Percentiles rank a stretch among this genome's conserved stretches.
phyloP scores from a whole-genome alignment of 2,329 filamentous ascomycete species.

The Colletotrichum lini region DNA sequence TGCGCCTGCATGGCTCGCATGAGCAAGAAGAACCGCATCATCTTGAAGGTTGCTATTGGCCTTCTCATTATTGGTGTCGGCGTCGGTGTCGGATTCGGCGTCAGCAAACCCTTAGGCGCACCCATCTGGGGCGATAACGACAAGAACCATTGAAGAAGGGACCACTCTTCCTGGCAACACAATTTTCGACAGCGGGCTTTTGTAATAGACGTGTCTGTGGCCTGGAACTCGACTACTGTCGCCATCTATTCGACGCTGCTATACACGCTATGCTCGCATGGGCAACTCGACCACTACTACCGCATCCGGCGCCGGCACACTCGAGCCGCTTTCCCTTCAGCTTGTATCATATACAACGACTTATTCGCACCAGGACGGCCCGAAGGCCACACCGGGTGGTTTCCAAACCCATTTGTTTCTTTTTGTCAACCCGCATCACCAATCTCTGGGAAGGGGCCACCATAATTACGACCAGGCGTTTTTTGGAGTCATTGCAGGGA shows the following conservation, averaged over 20 bases:
- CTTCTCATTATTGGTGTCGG: slow-evolving; percentile 68
- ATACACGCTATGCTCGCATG: slow-evolving; percentile 11
- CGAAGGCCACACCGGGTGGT: slow-evolving; percentile 23
- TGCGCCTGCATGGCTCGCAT: slow-evolving; percentile 69
- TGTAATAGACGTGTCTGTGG: too few species aligned
- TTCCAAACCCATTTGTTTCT: slow-evolving; percentile 2
- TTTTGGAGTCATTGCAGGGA: slow-evolving; percentile 40
- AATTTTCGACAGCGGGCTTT: background rate
- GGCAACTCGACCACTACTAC: background rate
- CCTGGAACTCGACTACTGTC: too few species aligned
- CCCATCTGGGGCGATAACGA: slow-evolving; percentile 64
- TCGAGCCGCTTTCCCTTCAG: slow-evolving; percentile 34
- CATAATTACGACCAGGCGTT: slow-evolving; percentile 41
- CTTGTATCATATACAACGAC: slow-evolving; percentile 40
- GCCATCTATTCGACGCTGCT: too few species aligned
- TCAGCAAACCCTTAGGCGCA: slow-evolving; percentile 73
- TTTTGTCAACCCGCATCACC: slow-evolving; percentile 22
- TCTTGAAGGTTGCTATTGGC: slow-evolving; percentile 67
- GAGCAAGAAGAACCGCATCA: slow-evolving; percentile 68
- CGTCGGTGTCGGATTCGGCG: slow-evolving; percentile 70
- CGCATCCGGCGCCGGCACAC: slow-evolving; percentile 15
- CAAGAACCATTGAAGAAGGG: slow-evolving; percentile 7
- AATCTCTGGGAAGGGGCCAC: slow-evolving; percentile 28
- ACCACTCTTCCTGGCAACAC: background rate
- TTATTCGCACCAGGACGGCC: slow-evolving; percentile 11